Evolutionary conservation across 768 basidiomycete species (phyloP).

Genomic region (Pleurotus citrinopileatus): DNA sequence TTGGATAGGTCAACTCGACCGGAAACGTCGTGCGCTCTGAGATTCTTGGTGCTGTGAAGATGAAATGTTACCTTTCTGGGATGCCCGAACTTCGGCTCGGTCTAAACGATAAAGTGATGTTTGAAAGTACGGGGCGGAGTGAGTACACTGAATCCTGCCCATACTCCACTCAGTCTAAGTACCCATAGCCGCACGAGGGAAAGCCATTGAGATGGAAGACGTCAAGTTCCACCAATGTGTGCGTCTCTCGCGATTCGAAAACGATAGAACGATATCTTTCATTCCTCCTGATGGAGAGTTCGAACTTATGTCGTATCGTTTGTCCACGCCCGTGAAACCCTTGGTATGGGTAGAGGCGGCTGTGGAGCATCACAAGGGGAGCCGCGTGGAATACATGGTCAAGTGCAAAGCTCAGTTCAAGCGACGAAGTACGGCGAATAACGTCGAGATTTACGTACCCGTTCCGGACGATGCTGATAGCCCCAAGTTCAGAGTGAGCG

Average conservation of each 20-base stretch:
- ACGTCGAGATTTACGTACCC: conserved; percentile 98
- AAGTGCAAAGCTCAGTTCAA: conserved; percentile 98
- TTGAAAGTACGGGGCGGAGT: conserved; percentile 96
- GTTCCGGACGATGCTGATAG: conserved; percentile 98
- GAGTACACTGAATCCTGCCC: conserved; percentile 26
- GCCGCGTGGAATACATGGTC: conserved; percentile 92
- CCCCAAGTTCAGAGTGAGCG: conserved; percentile 88
- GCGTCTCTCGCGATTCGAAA: conserved; percentile 94
- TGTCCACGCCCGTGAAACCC: conserved; percentile 95
- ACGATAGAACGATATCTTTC: conserved; percentile 98
- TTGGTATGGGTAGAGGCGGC: conserved; percentile 97
- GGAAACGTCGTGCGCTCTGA: conserved; percentile 97
- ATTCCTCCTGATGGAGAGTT: conserved; percentile 99
- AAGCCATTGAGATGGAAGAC: conserved; percentile 99
- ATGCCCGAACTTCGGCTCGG: conserved; percentile 97
- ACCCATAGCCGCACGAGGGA: conserved; percentile 77
- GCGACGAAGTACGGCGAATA: conserved; percentile 93
- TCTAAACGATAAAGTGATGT: conserved; percentile 99
- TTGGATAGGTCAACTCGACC: conserved; percentile 83
- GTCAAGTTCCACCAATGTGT: conserved; percentile 99
- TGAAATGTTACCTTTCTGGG: conserved; percentile 99
- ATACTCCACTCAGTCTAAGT: conserved; percentile 5
- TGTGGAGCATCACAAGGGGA: conserved; percentile 93
- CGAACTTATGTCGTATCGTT: conserved; percentile 97
- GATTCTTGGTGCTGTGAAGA: conserved; percentile 97